Base-by-base conservation (phyloP, 352 stramenopile genomes). In the Pythium guiyangense region DNA sequence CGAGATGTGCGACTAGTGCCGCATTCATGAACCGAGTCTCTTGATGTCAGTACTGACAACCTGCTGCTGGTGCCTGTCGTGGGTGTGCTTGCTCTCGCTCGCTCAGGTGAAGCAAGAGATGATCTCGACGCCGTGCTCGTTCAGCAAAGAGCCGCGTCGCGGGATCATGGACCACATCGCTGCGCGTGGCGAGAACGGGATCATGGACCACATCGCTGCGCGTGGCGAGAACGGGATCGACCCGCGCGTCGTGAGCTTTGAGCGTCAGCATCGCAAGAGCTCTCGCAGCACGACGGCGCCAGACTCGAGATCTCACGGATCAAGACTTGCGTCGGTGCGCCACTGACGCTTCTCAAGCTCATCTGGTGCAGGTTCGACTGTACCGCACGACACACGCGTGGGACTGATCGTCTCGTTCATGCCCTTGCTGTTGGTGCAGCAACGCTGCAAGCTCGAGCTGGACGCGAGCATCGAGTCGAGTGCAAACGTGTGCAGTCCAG, bases 81-180 rank as follows among this genome's bases (percentile, higher is more conserved):
- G n/a, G n/a, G n/a, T n/a, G 17, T 39, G 10, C 29, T 18, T 31
- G 10, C 15, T 29, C 18, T 54, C n/a, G n/a, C n/a, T n/a, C n/a
- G n/a, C 9, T 14, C 18, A 86, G 74, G 63, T 54, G 49, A 77
- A 82, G 51, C 67, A 79, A 22, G 71, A 84, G 53, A 50, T 54
- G 4, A 63, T 85, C 29, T 25, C 75, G 5, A 71, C 73, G 37
- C 57, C 63, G 10, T 85, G 85, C 39, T 71, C 75, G 20, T 88
- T 88, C 26, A 35, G 59, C 4, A 77, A 68, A 31, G 78, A 73
- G 52, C 70, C 62, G 20, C 75, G 75, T 0, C 54, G 66, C n/a
- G 73, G 74, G 1, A 74, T 86, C 37, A 31, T 84, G 29, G 71
- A 86, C 6, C 69, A 70, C 39, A 54, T 62, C 1, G 20, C 67